Base-by-base conservation (phyloP, 2,329 filamentous ascomycete genomes). In the Thielaviopsis populi region DNA sequence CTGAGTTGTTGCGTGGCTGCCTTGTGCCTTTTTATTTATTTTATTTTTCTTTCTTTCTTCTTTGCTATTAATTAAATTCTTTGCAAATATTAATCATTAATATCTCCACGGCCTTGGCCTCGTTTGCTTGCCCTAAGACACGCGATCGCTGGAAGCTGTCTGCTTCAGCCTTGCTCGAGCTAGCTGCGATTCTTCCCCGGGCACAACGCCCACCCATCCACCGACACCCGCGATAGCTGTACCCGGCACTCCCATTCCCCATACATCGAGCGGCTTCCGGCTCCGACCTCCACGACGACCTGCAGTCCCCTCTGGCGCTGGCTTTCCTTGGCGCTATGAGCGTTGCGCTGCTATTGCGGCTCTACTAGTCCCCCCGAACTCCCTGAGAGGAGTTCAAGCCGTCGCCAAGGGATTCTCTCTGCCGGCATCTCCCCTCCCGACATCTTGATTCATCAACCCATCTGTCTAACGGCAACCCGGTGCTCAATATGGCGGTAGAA, bases 261-360 rank as follows among this genome's bases (percentile, higher is more conserved):
- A 24, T 11, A 13, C 24, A 7, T 8, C 15, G 24, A 50, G 22
- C 46, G 46, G 27, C 46, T 15, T 50, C 27, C 3, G 46, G 5
- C 22, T 10, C 24, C 46, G 46, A 50, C 4, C 22, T 60, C 30
- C 19, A 24, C 40, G 33, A 37, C 33, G 33, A 37, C 33, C 3
- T n/a, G 2, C 22, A 61, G 59, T 40, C 42, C 42, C 17, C 41
- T 30, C 40, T 19, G 42, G 41, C 53, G 46, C 53, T 48, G 54
- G 53, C 42, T 63, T 27, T 17, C 22, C 46, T 41, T 24, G 54
- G 53, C 62, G 62, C 62, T 63, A 63, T 63, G 62, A 63, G 62
- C 62, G 62, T 54, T 63, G 62, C 42, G 62, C 62, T 63, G 62
- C 50, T 63, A 54, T 22, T 63, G 62, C 53, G 62, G 62, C 62